Evolutionary conservation across 1,284 basidiomycete species (phyloP), one percentile per base, ranked within the genome.

Genomic region (Leccinum olivaceoglutinosum): DNA sequence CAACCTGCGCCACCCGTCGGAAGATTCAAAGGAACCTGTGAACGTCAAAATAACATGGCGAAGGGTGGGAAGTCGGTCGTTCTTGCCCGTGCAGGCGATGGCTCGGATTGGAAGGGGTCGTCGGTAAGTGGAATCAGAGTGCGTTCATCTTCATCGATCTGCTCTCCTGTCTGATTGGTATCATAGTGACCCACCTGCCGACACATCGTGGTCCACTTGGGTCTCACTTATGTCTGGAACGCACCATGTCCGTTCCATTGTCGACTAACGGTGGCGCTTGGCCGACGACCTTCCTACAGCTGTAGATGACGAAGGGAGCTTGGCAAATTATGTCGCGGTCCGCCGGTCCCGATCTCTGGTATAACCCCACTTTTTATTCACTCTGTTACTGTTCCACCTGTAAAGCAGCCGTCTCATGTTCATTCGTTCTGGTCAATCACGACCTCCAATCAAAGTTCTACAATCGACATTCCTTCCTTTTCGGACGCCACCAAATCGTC

Each of bases 221-320:
- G 81, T 90, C 53, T 66, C 78, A 16, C 84, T 97, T 3, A 85
- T 88, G 12, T 94, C 95, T 0, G 97, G 96, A 25, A 96, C 95
- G 2, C 96, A 98, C 74, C 92, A 96, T 65, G 84, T 98, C 73
- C 94, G 96, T 68, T 99, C 98, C 80, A 86, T 98, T 68, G 94
- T 99, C 64, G 97, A 99, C 76, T 91, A 93, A 64, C 85, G 89
- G 60, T 95, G 91, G 89, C 86, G 89, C 64, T 80, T 88, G 12
- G 82, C 88, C 5, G 82, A 88, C 62, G 88, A 94, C 67, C 83
- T 97, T 25, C 91, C 94, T 7, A 92, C 93, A 2, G 94, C 96
- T 1, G 94, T 95, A 36, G 96, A 98, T 74, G 93, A 95, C 69
- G 93, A 97, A 71, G 96, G 97, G 39, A 92, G 92, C 41, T 81